Percentiles rank a stretch among this genome's conserved stretches.
These are phyloP conservation scores for Yamagishiella unicocca DNA, from an alignment of 139 green algal genomes.

Conservation along the genomic window DNA sequence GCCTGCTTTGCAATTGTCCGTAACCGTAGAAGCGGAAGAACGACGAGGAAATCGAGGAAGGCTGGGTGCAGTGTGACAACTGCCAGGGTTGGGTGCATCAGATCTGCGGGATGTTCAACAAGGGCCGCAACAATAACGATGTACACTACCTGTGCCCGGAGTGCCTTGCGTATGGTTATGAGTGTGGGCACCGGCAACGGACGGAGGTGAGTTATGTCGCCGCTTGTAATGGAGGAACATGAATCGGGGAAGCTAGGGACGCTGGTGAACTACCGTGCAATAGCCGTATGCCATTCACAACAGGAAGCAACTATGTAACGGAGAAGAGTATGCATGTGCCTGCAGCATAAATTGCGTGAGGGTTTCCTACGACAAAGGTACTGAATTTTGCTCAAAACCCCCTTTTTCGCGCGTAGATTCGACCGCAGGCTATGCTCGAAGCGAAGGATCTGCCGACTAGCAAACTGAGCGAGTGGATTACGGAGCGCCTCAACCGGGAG, in stretches of 20 bases:
- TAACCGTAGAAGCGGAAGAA: conserved; percentile 94
- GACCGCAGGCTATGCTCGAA: conserved; percentile 92
- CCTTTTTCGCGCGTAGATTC: conserved; percentile 47
- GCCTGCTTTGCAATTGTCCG: too few relatives aligned
- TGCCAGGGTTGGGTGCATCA: conserved; percentile 98
- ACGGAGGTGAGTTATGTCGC: conserved; percentile 54
- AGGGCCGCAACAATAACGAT: conserved; percentile 90
- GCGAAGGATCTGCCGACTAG: conserved; percentile 89
- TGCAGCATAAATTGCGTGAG: too few relatives aligned
- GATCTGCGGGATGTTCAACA: conserved; percentile 98
- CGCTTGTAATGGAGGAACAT: background rate
- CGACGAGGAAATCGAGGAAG: conserved; percentile 93
- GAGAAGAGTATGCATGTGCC: too few relatives aligned
- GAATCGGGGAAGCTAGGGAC: too few relatives aligned
- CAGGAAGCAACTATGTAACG: too few relatives aligned
- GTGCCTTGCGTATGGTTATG: conserved; percentile 83
- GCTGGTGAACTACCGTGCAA: too few relatives aligned
- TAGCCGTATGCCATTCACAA: too few relatives aligned
- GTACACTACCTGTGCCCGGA: conserved; percentile 93
- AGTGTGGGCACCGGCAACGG: conserved; percentile 60
- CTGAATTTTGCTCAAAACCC: too few relatives aligned
- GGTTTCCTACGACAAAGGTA: too few relatives aligned
- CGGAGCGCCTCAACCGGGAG: conserved; percentile 63
- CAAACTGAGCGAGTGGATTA: conserved; percentile 81
- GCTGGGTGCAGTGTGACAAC: conserved; percentile 97